Evolutionary conservation across 805 yeast genomes (phyloP), one percentile per base, ranked within the genome.

Genomic region (Candida gorgasii): DNA sequence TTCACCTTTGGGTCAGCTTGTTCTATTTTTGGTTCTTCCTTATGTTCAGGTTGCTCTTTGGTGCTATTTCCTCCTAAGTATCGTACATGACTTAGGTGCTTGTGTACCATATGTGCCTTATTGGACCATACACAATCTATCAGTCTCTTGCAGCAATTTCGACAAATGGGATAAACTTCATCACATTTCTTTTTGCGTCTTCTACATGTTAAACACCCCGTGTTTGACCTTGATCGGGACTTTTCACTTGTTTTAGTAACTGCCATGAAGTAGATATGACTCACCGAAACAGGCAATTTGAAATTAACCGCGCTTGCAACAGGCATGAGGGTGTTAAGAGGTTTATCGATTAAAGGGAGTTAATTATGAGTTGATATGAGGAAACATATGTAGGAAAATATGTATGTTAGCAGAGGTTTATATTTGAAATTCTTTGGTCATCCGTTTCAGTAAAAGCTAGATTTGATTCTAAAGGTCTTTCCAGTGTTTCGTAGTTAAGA

Each of bases 151-250:
- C 47, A 44, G 42, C 69, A 64, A 42, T 59, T 58, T 20, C 43
- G 43, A 48, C 69, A 64, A 2, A 42, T 44, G 3, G 68, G 68
- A 41, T 58, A 63, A 57, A 55, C 59, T 46, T 63, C 67, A 45
- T 63, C 67, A 48, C 67, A 62, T 47, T 59, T 62, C 47, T 57
- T 61, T 46, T 54, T 55, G 11, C 61, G 50, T 37, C 46, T 47
- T 14, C 65, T 52, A 48, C 67, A 62, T n/a, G 65, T 59, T 29
- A 52, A 47, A 35, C 69, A 63, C 5, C 69, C 69, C 5, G 63
- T 58, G 30, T 50, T 49, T 15, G 51, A 47, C 27, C 66, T 48
- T 6, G 62, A 55, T 36, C 67, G 49, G 8, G 58, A 49, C 19
- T 26, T 20, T 22, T 14, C 27, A 19, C 33, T 26, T 13, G 34